Conservation (phyloP, 768 basidiomycete genomes). For the Favolaschia claudopus region DNA sequence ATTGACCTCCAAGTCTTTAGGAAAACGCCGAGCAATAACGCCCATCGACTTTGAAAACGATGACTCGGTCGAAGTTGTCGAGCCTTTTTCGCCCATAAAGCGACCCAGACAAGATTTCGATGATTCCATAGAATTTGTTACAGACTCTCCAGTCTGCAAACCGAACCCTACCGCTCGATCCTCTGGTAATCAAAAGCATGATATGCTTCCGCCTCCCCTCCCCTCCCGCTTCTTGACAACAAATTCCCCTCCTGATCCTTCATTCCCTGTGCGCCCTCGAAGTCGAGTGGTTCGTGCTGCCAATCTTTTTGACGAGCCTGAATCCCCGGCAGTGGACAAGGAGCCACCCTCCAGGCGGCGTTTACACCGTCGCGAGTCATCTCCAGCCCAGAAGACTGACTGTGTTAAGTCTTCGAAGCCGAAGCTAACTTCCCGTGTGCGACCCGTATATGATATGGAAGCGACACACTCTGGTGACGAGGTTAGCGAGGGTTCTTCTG, state of each 20-base stretch:
- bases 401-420: constrained; percentile 12
- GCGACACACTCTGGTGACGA: constrained; percentile 87
- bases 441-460: constrained; percentile 64
- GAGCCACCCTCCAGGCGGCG: constrained; percentile 48
- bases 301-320: constrained; percentile 20
- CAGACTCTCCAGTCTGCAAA: constrained; percentile 11
- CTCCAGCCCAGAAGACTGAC: constrained; percentile 30
- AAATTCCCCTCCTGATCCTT: constrained; percentile 41
- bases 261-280: constrained; percentile 55
- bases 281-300: constrained; percentile 40
- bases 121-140: constrained; percentile 29
- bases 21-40: constrained; percentile 9
- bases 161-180: constrained; percentile 33
- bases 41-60: constrained; percentile 16
- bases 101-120: constrained; percentile 3
- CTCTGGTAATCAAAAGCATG: constrained; percentile 12
- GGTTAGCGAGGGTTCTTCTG: constrained; percentile 66
- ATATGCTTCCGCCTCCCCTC: constrained; percentile 45
- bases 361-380: constrained; percentile 43
- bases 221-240: constrained; percentile 38
- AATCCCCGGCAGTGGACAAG: constrained; percentile 40
- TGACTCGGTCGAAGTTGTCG: constrained; percentile 34
- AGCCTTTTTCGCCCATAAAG: not conserved
- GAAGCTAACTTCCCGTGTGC: constrained; percentile 20
- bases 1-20: constrained; percentile 12